These are phyloP conservation scores for Sporisorium exsertum DNA, from an alignment of 1,284 basidiomycete genomes.

Conservation along the genomic window DNA sequence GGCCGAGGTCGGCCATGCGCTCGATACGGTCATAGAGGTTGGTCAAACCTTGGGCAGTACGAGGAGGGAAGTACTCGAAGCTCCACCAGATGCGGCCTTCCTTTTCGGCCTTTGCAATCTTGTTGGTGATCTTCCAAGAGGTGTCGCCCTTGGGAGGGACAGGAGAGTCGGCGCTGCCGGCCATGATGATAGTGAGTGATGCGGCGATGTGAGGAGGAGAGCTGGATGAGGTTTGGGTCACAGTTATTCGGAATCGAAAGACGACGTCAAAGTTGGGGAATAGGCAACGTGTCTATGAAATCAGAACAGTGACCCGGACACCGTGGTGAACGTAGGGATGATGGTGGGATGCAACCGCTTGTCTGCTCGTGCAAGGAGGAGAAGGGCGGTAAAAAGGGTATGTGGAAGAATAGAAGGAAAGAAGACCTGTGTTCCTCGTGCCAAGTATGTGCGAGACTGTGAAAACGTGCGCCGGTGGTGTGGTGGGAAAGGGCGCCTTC, in stretches of 20 bases:
- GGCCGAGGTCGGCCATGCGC: slow-evolving; percentile 93
- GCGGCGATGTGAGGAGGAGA: background rate
- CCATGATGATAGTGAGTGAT: slow-evolving; percentile 31
- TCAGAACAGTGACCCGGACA: slow-evolving; percentile 52
- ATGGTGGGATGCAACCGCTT: background rate
- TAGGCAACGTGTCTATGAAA: slow-evolving; percentile 38
- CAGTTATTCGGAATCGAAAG: slow-evolving; percentile 41
- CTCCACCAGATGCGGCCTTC: slow-evolving; percentile 71
- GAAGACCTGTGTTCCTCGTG: background rate
- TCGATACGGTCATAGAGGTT: slow-evolving; percentile 84
- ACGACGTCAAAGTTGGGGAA: slow-evolving; percentile 21
- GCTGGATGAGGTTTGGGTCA: background rate
- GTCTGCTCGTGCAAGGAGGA: slow-evolving; percentile 2
- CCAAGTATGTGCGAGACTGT: background rate
- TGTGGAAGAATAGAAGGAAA: background rate
- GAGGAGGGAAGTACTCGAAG: slow-evolving; percentile 95
- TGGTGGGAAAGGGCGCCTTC: background rate
- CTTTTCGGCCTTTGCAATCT: slow-evolving; percentile 67
- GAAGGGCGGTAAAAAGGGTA: background rate
- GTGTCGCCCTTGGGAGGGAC: slow-evolving; percentile 45
- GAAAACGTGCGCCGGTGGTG: slow-evolving; percentile 3
- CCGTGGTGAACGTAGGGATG: slow-evolving; percentile 12
- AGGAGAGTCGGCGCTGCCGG: slow-evolving; percentile 25
- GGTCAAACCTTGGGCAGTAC: slow-evolving; percentile 82
- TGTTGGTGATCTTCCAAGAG: slow-evolving; percentile 64